Evolutionary conservation across 768 basidiomycete species (phyloP), one percentile per base, ranked within the genome.

Genomic region (Zangia roseola): DNA sequence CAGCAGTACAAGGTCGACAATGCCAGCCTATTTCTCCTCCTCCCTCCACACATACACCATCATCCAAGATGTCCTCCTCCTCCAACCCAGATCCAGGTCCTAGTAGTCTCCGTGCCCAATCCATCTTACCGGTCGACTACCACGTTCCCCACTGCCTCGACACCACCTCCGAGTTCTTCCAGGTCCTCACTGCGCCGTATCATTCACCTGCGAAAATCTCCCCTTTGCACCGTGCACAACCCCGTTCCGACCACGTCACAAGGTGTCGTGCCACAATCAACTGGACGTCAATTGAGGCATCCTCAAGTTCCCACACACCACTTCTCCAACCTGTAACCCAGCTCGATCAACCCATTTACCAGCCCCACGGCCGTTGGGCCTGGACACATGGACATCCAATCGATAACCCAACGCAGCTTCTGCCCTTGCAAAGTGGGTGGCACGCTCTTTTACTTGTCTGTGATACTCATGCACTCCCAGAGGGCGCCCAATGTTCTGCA

Each of bases 401-500:
- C 39, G 46, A 70, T 16, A 43, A 67, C 44, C 55, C 68, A 30
- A 58, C 47, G 35, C 55, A 56, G n/a, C 52, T 69, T 20, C 41
- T 66, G 23, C 50, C 61, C 25, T 45, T 69, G 17, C 52, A 50
- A 31, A 59, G 66, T 68, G 40, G 38, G 31, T 31, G 31, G 65
- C 43, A 13, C 16, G 23, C 37, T 17, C 40, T 50, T 30, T 16
- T 3, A 7, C 20, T 40, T 8, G 19, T 20, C 14, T 34, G 2
- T 45, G 50, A 31, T 40, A 10, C 43, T 56, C 33, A 59, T 49
- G n/a, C 25, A 14, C 47, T 16, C 43, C 17, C 50, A 73, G 72
- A 60, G 31, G 72, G 69, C 10, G 57, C 64, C 20, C 69, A 72
- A 53, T 73, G 71, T 35, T 60, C 63, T 24, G 69, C 69, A 13